Evolutionary conservation across 2,329 filamentous ascomycete species (phyloP).

Genomic region (Neocucurbitaria cava): DNA sequence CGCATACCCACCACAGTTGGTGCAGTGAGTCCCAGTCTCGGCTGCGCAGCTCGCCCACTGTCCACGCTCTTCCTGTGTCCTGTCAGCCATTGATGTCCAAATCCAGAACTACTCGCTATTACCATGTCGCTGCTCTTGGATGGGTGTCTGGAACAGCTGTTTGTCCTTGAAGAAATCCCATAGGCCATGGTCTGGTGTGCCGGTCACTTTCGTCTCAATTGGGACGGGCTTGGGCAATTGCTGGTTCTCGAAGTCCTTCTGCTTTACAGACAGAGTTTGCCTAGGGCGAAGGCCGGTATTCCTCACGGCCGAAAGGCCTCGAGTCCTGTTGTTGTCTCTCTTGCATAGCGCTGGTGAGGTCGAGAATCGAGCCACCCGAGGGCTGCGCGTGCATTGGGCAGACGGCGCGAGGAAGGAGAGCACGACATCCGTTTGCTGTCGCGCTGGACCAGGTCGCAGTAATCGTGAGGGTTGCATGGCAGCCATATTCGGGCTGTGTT

Average conservation of each 20-base stretch:
- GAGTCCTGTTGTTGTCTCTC: conserved; percentile 78
- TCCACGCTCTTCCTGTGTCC: conserved; percentile 75
- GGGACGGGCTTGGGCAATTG: conserved; percentile 74
- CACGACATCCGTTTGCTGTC: conserved; percentile 25
- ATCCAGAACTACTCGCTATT: conserved; percentile 20
- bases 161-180: conserved; percentile 86
- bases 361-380: conserved; percentile 61
- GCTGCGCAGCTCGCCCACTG: conserved; percentile 79
- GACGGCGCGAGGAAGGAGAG: conserved; percentile 38
- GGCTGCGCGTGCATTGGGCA: conserved; percentile 25
- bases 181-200: conserved; percentile 80
- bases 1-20: conserved; percentile 90
- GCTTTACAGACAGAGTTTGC: conserved; percentile 75
- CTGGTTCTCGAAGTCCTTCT: conserved; percentile 57
- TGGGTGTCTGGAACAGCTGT: conserved; percentile 73
- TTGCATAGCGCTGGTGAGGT: conserved; percentile 59
- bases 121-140: conserved; percentile 74
- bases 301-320: conserved; percentile 82
- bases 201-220: conserved; percentile 64
- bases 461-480: conserved; percentile 36
- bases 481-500: conserved; percentile 28
- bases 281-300: conserved; percentile 71
- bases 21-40: conserved; percentile 97
- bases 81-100: conserved; percentile 7
- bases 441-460: conserved; percentile 29